Evolutionary conservation across 129 eudicot species (phyloP).

Genomic region (Flaveria ramosissima): DNA sequence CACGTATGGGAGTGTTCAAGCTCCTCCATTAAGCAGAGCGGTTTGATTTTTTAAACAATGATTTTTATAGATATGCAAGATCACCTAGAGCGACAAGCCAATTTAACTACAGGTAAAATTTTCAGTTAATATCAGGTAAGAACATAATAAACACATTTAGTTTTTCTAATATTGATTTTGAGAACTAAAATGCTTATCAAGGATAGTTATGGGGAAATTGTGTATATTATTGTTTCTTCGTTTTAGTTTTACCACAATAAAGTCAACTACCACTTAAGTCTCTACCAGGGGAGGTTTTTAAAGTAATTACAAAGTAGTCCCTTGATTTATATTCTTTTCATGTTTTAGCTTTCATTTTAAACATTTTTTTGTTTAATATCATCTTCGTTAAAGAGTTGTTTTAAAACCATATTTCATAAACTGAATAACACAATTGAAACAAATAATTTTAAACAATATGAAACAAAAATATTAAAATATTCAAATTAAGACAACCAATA

Average conservation of each 20-base stretch:
- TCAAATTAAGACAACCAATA: neutral
- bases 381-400: neutral
- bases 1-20: too few relatives aligned
- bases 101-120: neutral
- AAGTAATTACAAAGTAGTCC: neutral
- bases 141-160: neutral
- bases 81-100: neutral
- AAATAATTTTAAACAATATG: neutral
- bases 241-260: neutral
- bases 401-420: neutral
- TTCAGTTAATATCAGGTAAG: neutral
- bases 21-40: too few relatives aligned
- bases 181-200: conserved; percentile 1
- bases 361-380: neutral
- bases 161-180: neutral
- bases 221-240: conserved; percentile 8
- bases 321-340: conserved; percentile 2
- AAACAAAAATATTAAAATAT: neutral
- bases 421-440: neutral
- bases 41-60: neutral
- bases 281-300: neutral
- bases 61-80: too few relatives aligned
- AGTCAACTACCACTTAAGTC: conserved; percentile 13
- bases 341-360: neutral
- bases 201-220: neutral